Conservation (phyloP, 1,284 basidiomycete genomes). For the Porodaedalea pini region DNA sequence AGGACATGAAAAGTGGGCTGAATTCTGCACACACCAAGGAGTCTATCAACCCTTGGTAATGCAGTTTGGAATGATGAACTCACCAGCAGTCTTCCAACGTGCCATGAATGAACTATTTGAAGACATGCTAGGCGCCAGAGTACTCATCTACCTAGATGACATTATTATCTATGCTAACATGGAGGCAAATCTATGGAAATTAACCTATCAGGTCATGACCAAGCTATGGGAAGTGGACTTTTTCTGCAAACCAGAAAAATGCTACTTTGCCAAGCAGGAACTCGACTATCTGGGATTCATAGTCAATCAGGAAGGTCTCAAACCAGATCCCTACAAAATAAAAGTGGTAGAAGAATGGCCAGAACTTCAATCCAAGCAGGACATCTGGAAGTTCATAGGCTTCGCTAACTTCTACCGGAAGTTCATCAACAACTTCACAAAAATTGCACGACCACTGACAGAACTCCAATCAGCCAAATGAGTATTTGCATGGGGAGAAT, state of each 20-base stretch:
- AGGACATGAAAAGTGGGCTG: constrained; percentile 26
- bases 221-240: constrained; percentile 13
- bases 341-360: constrained; percentile 24
- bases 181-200: constrained; percentile 28
- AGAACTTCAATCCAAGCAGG: constrained; percentile 13
- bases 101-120: constrained; percentile 19
- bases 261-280: not conserved
- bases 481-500: constrained; percentile 7
- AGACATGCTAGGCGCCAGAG: constrained; percentile 5
- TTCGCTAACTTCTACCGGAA: constrained; percentile 25
- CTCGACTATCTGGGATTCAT: constrained; percentile 15
- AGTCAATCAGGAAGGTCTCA: constrained; percentile 19
- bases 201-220: constrained; percentile 28
- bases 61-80: constrained; percentile 39
- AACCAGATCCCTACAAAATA: constrained; percentile 24
- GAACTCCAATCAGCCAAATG: constrained; percentile 4
- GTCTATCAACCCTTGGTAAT: constrained; percentile 36
- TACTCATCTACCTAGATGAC: constrained; percentile 22
- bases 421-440: constrained; percentile 18
- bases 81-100: constrained; percentile 34
- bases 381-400: constrained; percentile 22
- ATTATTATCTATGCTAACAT: constrained; percentile 28
- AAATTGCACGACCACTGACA: not conserved
- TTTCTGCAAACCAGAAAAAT: constrained; percentile 1
- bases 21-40: constrained; percentile 23